These are phyloP conservation scores for Hypoxylon fragiforme DNA, from an alignment of 495 filamentous ascomycete genomes.

Conservation along the genomic window DNA sequence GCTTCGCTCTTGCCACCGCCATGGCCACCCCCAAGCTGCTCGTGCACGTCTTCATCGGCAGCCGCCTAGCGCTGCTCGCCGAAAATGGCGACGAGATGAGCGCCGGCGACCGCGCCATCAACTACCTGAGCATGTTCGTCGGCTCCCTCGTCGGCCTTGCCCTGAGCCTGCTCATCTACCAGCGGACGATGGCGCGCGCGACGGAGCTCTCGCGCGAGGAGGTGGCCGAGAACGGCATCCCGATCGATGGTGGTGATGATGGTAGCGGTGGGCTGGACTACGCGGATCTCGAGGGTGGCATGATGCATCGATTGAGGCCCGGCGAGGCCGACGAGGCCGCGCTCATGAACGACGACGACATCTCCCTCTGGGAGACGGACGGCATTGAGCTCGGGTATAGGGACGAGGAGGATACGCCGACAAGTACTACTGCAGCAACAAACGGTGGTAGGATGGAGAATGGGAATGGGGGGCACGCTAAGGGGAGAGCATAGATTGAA, in stretches of 20 bases:
- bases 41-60: conserved; percentile 92
- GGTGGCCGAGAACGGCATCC: conserved; percentile 33
- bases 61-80: conserved; percentile 72
- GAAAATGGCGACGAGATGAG: conserved; percentile 65
- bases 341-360: conserved; percentile 62
- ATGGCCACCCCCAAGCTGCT: conserved; percentile 77
- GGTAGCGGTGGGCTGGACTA: conserved; percentile 38
- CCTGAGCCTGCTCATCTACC: conserved; percentile 86
- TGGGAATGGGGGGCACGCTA: background rate
- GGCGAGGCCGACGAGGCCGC: conserved; percentile 47
- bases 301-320: conserved; percentile 13
- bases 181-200: conserved; percentile 79
- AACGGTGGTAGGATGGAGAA: no score
- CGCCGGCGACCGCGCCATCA: conserved; percentile 67
- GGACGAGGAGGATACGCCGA: conserved; percentile 42
- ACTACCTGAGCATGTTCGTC: conserved; percentile 75
- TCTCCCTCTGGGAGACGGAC: conserved; percentile 56
- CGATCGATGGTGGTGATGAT: conserved; percentile 34
- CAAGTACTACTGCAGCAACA: background rate
- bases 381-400: conserved; percentile 47
- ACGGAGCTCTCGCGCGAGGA: conserved; percentile 84
- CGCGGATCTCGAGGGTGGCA: conserved; percentile 31
- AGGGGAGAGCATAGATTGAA: conserved; percentile 7
- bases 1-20: conserved; percentile 81
- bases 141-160: conserved; percentile 70